phyloP scores from a whole-genome alignment of 2,329 filamentous ascomycete species.

The Aureobasidium sp. region DNA sequence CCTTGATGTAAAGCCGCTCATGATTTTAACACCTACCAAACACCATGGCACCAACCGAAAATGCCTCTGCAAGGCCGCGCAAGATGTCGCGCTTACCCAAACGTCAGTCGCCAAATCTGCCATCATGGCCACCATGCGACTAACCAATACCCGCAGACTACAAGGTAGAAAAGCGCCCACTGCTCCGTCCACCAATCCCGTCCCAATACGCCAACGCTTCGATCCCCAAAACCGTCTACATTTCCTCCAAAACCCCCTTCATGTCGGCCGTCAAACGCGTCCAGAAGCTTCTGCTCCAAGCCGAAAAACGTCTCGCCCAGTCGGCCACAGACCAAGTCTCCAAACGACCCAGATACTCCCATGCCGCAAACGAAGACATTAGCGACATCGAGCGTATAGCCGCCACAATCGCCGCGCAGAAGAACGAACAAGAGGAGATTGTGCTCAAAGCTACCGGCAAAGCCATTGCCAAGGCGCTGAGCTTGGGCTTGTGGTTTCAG shows the following conservation, averaged over 20 bases:
- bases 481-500: slow-evolving; percentile 59
- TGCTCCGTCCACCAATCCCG: slow-evolving; percentile 49
- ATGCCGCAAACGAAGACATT: neutral
- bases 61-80: neutral
- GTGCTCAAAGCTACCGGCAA: slow-evolving; percentile 58
- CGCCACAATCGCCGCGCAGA: slow-evolving; percentile 25
- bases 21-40: neutral
- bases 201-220: slow-evolving; percentile 46
- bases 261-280: slow-evolving; percentile 61
- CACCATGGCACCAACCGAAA: neutral
- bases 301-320: slow-evolving; percentile 45
- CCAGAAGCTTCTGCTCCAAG: slow-evolving; percentile 54
- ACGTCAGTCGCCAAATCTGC: slow-evolving; percentile 15
- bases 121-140: neutral
- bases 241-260: slow-evolving; percentile 59
- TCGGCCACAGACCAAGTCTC: slow-evolving; percentile 29
- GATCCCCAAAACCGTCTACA: slow-evolving; percentile 55
- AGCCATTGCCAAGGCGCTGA: slow-evolving; percentile 57
- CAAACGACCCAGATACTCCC: slow-evolving; percentile 15
- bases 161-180: slow-evolving; percentile 49
- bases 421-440: slow-evolving; percentile 44
- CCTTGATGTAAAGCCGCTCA: neutral
- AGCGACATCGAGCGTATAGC: slow-evolving; percentile 16
- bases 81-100: slow-evolving; percentile 23
- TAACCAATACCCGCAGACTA: slow-evolving; percentile 33